Evolutionary conservation across 1,284 basidiomycete genomes (phyloP), one percentile per base, ranked within the genome.

Genomic region (Thelephora terrestris): DNA sequence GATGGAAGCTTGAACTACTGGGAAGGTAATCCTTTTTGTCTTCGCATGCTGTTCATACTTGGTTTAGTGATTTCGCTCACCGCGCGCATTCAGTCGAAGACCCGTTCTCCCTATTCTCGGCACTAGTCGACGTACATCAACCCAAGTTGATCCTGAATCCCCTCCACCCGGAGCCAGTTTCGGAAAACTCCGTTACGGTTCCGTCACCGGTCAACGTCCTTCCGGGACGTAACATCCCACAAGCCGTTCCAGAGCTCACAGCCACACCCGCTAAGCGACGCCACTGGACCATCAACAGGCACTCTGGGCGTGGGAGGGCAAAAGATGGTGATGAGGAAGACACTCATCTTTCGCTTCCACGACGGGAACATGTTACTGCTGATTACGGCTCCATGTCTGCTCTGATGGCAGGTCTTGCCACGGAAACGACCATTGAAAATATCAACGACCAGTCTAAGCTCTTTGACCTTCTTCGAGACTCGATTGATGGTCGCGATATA

Each of bases 1-100:
- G 84, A 88, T 55, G 85, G 85, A 20, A 88, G 85, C 63, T 65
- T 88, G 25, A 78, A 85, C 61, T 88, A 85, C 56, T 59, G 71
- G 14, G 76, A 85, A 61, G 77, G 85, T 86, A 60, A 27, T 76
- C 65, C 9, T 47, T 40, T 27, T 57, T 45, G 25, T 45, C 27
- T 48, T 35, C 17, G n/a, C 27, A 48, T 47, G 48, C 43, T 16
- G 43, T 43, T 29, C 46, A 42, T 27, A 6, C 18, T 47, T 7
- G 23, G 38, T 18, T 17, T 2, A 1, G 14, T 17, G 12, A 6
- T 14, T 20, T 52, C 34, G 49, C 54, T 54, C 20, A 57, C 48
- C 39, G 10, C 49, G 36, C 40, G 47, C 47, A 10, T 53, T 10
- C 51, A 87, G 84, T 88, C 74, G 85, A 88, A 60, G 81, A 86